Evolutionary conservation across 257 asterid genomes (phyloP), one percentile per base, ranked within the genome.

Genomic region (Solanum pimpinellifolium): DNA sequence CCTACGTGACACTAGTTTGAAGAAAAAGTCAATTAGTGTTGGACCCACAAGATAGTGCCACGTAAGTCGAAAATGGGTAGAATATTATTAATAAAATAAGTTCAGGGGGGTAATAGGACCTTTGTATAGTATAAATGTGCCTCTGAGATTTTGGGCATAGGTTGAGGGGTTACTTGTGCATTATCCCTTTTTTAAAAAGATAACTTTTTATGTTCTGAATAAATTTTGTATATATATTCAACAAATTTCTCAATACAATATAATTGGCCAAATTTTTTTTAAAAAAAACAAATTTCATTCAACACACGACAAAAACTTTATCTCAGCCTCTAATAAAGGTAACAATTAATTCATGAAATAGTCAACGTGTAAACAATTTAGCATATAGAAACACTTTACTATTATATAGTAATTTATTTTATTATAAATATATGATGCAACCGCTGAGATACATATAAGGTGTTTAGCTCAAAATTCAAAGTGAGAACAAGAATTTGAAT

Each of bases 311-410:
- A 25, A 25, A 52, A 66, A 25, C 10, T 11, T 25, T 4, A 25
- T 87, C 89, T 88, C 89, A 83, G 90, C 93, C 90, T 93, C 93
- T 91, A 92, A 85, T 66, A 86, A 88, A 77, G 88, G 76, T 18
- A 60, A 33, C 18, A 47, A 25, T 25, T 66, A 25, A 1, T 1
- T 20, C 25, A 56, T 83, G 33, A 16, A 60, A 70, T 37, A 11
- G 31, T 31, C 12, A 31, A 69, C 21, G 1, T 31, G n/a, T 42
- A 31, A 15, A 31, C 42, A 69, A 15, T 6, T 31, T 29, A n/a
- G 7, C 42, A 35, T 35, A 0, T 35, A 35, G 20, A 2, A 9
- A 4, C 2, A 11, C 27, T 35, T 23, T 20, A 35, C 4, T 20
- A 35, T 10, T 35, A 73, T 18, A 35, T 18, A 72, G 10, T 69